Evolutionary conservation across 768 basidiomycete genomes (phyloP).

Genomic region (Termitomyces sp.): DNA sequence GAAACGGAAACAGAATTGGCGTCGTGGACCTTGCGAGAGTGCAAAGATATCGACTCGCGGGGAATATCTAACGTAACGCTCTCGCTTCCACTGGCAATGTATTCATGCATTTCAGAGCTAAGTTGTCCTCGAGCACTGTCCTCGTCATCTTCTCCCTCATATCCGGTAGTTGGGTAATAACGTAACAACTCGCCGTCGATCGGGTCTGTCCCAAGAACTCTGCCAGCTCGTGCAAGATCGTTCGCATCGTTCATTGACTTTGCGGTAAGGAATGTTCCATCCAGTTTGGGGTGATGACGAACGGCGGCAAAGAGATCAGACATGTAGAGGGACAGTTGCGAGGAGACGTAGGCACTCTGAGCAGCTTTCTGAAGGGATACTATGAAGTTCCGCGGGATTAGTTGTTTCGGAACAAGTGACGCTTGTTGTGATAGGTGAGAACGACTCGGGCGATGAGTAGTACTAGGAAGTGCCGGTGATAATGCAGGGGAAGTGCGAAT

Average conservation of each 20-base stretch:
- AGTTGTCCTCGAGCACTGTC: constrained; percentile 1
- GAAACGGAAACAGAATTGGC: neutral
- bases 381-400: constrained; percentile 30
- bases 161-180: neutral
- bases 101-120: constrained; percentile 10
- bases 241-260: constrained; percentile 62
- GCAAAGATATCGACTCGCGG: constrained; percentile 13
- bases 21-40: constrained; percentile 1
- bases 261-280: constrained; percentile 65
- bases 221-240: constrained; percentile 62
- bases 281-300: constrained; percentile 68
- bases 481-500: constrained; percentile 25
- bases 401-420: constrained; percentile 27
- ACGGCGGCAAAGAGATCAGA: constrained; percentile 73
- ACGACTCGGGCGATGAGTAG: constrained; percentile 16
- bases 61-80: constrained; percentile 12
- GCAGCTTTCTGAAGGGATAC: constrained; percentile 28
- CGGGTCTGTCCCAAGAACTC: constrained; percentile 61
- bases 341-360: constrained; percentile 44
- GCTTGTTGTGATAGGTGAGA: constrained; percentile 17
- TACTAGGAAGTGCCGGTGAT: constrained; percentile 21
- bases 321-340: constrained; percentile 59
- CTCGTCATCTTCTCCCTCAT: constrained; percentile 7
- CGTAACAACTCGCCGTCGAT: constrained; percentile 55
- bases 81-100: constrained; percentile 18